Base-by-base conservation (phyloP, 1,284 basidiomycete genomes). In the Xanthoconium separans region DNA sequence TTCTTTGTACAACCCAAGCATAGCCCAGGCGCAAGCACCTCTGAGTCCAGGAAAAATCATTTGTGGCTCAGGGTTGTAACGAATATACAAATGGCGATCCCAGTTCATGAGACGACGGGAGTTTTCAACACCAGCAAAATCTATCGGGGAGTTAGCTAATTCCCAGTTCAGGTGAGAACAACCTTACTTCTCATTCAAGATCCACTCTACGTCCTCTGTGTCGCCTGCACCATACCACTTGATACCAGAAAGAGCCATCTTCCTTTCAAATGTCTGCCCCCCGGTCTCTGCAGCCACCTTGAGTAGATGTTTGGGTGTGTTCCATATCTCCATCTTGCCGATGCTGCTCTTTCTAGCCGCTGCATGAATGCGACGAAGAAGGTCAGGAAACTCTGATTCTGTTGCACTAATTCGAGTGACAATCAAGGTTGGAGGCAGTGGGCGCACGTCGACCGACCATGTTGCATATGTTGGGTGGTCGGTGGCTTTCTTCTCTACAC, bases 261-360 rank as follows among this genome's bases (percentile, higher is more conserved):
- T 64, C 55, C 83, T 71, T 30, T 69, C 61, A 22, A 60, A 60
- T 2, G 74, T 77, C 47, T 48, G 66, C 4, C 78, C 80, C 4
- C 77, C 78, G 2, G 71, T 57, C 13, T 59, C 56, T 20, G 60
- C 50, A 6, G 74, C 77, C 30, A 68, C 55, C 2, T 60, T 56
- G 44, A 70, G 57, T 31, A 84, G 62, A 20, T 73, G 60, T 13
- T 62, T 56, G 1, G 70, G 67, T 30, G 84, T 54, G 63, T 81
- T 81, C 83, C 85, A 87, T 1, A 78, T 67, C 59, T 86, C 84
- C 24, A 87, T 66, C 47, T 62, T 70, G 42, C 72, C 65, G 34
- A 81, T 66, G 9, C 71, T 70, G 50, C 75, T 59, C 51, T 72
- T 62, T 50, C 60, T 65, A 22, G 80, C 81, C 18, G 69, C 70